Evolutionary conservation across 768 basidiomycete genomes (phyloP), one percentile per base, ranked within the genome.

Genomic region (Coprinopsis sp.): DNA sequence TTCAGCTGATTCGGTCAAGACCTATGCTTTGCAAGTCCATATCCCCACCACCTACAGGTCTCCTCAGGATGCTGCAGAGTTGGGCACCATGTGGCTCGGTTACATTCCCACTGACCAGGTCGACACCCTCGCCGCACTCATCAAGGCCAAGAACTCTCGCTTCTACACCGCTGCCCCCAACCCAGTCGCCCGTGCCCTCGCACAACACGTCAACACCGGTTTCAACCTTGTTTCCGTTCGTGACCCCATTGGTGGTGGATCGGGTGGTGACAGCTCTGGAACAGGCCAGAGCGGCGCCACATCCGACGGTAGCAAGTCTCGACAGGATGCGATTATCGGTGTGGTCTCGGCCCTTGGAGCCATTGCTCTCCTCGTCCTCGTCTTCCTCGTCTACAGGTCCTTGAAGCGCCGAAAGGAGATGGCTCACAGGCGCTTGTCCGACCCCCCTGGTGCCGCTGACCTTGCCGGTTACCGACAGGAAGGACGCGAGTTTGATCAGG

Each of bases 291-390:
- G 61, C 1, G 65, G 56, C 23, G 63, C 59, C 21, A 62, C 68
- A 13, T 58, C 61, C n/a, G 51, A 52, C 30, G 66, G 67, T n/a
- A n/a, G n/a, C 45, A 79, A 76, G 55, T 69, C 73, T 13, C 75
- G 90, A 11, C 78, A 87, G 58, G 81, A 94, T 54, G 89, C 89
- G 21, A 92, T 95, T 59, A 93, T 96, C 51, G 93, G 93, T 18
- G 91, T 95, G 3, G 87, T 91, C 52, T 81, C 78, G 31, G 81
- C 86, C 2, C 76, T 95, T 16, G 91, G 91, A 11, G 87, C 77
- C 4, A 76, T 93, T 45, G 82, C 89, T 1, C 60, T 91, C 33
- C 56, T 89, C 33, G 80, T 87, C 28, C 73, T 91, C 24, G 74
- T 72, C 13, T 87, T 81, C 69, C 83, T 94, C 56, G 72, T 80